phyloP scores from a whole-genome alignment of 73 alveolate species.

The Symbiodinium natans region DNA sequence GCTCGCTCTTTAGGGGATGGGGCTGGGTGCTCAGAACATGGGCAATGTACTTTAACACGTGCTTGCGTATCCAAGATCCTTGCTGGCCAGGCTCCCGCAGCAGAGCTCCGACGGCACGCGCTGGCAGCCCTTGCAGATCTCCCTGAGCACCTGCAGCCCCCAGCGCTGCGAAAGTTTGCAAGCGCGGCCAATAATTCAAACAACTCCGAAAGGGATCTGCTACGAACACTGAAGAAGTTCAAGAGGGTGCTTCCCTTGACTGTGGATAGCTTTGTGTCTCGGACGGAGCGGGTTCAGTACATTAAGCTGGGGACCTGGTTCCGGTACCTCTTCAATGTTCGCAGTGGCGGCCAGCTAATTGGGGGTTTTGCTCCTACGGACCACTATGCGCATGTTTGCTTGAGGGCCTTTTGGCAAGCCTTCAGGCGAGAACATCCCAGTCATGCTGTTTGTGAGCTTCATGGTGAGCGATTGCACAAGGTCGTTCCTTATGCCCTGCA shows the following conservation, averaged over 20 bases:
- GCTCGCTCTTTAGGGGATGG: slow-evolving; percentile 31
- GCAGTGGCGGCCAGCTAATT: background rate
- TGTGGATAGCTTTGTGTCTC: background rate
- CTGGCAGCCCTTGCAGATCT: background rate
- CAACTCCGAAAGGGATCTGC: slow-evolving; percentile 21
- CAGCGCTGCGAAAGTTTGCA: background rate
- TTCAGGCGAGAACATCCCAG: background rate
- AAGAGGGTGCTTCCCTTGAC: background rate
- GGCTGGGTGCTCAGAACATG: background rate
- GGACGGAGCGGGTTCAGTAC: background rate
- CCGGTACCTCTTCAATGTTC: background rate
- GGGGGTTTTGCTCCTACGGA: background rate
- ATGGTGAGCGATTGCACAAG: background rate
- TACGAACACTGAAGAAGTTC: background rate
- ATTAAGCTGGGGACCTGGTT: background rate
- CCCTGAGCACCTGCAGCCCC: background rate
- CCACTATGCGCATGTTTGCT: background rate
- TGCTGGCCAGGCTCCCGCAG: slow-evolving; percentile 49
- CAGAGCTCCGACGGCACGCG: slow-evolving; percentile 4
- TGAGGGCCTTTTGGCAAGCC: slow-evolving; percentile 4
- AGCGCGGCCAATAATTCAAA: background rate
- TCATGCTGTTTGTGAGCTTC: background rate
- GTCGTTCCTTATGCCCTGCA: background rate
- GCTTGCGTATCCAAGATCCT: too few species aligned
- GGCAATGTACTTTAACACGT: too few species aligned